Evolutionary conservation across 495 filamentous ascomycete species (phyloP).

Genomic region (Penicillium turbatum): DNA sequence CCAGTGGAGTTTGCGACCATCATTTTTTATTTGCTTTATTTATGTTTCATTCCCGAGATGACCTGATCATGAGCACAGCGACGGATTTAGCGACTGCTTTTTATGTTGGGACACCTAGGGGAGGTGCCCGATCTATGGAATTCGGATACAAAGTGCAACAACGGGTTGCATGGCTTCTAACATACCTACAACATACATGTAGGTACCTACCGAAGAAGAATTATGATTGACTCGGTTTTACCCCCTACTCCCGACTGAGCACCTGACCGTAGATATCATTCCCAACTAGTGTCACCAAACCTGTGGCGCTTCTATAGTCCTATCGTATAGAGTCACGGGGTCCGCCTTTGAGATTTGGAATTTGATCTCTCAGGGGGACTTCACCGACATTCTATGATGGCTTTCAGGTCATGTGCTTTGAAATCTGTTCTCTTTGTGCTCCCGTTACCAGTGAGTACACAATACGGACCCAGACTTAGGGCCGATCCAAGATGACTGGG

Average conservation of each 20-base stretch:
- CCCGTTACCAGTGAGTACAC: neutral
- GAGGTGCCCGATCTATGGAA: neutral
- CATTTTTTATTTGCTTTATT: neutral
- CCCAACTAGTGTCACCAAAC: neutral
- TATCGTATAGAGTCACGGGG: neutral
- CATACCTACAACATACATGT: too few species aligned
- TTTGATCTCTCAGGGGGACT: neutral
- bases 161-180: neutral
- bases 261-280: neutral
- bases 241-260: neutral
- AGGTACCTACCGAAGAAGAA: neutral
- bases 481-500: too few species aligned
- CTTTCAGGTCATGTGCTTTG: neutral
- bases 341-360: neutral
- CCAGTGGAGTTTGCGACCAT: constrained; percentile 1
- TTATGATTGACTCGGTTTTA: neutral
- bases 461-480: neutral
- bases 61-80: constrained; percentile 12
- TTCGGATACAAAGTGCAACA: neutral
- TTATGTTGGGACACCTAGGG: constrained; percentile 1
- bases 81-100: constrained; percentile 13
- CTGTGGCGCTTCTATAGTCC: neutral
- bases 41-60: constrained; percentile 6
- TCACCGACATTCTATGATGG: neutral
- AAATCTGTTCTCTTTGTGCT: neutral